Evolutionary conservation across 2,329 filamentous ascomycete genomes (phyloP).

Genomic region (Rhinocladiella mackenziei): DNA sequence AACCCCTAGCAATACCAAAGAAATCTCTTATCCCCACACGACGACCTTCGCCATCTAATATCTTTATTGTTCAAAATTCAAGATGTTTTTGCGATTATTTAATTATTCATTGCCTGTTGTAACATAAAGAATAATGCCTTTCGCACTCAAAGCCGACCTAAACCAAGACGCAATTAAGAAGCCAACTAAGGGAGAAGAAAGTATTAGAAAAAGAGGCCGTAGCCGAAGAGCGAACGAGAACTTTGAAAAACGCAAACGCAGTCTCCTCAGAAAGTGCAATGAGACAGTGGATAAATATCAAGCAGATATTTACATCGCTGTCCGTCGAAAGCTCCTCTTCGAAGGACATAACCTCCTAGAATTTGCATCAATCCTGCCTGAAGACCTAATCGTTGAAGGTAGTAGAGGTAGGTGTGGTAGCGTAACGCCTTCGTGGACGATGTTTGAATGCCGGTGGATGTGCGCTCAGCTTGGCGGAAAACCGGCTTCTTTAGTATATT

Average conservation of each 20-base stretch:
- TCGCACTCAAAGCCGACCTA: slow-evolving; percentile 1
- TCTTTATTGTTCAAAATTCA: too few species aligned
- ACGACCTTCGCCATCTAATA: too few species aligned
- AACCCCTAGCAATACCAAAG: too few species aligned
- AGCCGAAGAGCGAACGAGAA: slow-evolving; percentile 12
- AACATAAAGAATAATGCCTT: slow-evolving; percentile 7
- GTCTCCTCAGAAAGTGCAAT: slow-evolving; percentile 13
- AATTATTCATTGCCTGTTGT: too few species aligned
- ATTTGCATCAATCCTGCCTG: slow-evolving; percentile 11
- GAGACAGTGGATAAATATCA: slow-evolving; percentile 9
- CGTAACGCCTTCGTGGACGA: slow-evolving; percentile 9
- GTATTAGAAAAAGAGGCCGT: slow-evolving; percentile 4
- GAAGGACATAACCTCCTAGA: slow-evolving; percentile 10
- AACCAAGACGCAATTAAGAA: slow-evolving; percentile 3
- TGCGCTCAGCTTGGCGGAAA: slow-evolving; percentile 12
- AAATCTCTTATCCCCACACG: too few species aligned
- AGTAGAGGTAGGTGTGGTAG: slow-evolving; percentile 14
- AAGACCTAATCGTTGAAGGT: slow-evolving; percentile 11
- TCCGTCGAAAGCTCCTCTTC: slow-evolving; percentile 13
- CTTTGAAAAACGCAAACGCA: slow-evolving; percentile 12
- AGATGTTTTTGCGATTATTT: too few species aligned
- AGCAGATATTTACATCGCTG: slow-evolving; percentile 9
- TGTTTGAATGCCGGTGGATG: slow-evolving; percentile 10
- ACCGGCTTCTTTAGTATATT: slow-evolving; percentile 7
- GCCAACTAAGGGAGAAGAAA: slow-evolving; percentile 9